Conservation (phyloP, 805 yeast genomes). For the Saccharomycopsis selenospora region DNA sequence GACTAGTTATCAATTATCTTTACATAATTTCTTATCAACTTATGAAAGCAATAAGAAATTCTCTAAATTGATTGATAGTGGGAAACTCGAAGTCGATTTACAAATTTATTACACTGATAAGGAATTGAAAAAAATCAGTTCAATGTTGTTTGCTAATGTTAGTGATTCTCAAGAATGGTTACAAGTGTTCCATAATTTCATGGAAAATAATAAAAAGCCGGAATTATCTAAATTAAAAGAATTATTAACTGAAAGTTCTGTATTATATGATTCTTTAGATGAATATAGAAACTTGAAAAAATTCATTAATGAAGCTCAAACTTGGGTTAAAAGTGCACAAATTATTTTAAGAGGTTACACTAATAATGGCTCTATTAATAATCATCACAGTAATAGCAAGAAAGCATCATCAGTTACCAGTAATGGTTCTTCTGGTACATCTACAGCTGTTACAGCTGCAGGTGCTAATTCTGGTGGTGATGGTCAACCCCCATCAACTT, state of each 20-base stretch:
- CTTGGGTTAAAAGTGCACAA: constrained; percentile 51
- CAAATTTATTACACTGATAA: constrained; percentile 48
- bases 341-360: constrained; percentile 30
- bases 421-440: constrained; percentile 3
- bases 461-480: neutral
- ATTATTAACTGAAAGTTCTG: constrained; percentile 49
- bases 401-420: neutral
- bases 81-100: constrained; percentile 33
- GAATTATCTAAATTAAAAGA: constrained; percentile 37
- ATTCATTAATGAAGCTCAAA: constrained; percentile 39
- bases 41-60: constrained; percentile 13
- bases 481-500: neutral
- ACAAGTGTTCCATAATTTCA: constrained; percentile 34
- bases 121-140: constrained; percentile 33
- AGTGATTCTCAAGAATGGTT: constrained; percentile 48
- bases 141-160: constrained; percentile 34
- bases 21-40: constrained; percentile 28
- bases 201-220: constrained; percentile 38
- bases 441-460: constrained; percentile 4
- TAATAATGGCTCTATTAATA: neutral
- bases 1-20: constrained; percentile 28
- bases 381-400: no score
- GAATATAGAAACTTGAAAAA: constrained; percentile 32
- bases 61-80: constrained; percentile 17
- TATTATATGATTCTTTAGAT: constrained; percentile 35